Evolutionary conservation across 148 eudicot genomes (phyloP).

Genomic region (Fagopyrum esculentum): DNA sequence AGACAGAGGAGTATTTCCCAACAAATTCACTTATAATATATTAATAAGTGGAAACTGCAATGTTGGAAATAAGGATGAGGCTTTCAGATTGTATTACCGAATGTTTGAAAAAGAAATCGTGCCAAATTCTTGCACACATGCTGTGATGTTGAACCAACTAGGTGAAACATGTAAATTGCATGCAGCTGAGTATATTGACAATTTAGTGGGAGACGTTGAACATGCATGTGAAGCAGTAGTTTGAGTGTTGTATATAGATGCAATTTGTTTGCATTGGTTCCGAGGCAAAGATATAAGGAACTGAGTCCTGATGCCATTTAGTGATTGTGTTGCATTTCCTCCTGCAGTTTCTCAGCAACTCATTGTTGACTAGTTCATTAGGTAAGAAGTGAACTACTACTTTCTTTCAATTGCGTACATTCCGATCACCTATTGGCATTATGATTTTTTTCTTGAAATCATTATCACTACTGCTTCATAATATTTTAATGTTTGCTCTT

Average conservation of each 20-base stretch:
- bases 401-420: not conserved
- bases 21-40: slow-evolving; percentile 52
- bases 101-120: slow-evolving; percentile 41
- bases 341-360: not conserved
- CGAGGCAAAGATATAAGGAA: not conserved
- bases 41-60: slow-evolving; percentile 40
- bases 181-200: slow-evolving; percentile 33
- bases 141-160: slow-evolving; percentile 39
- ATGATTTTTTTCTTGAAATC: not conserved
- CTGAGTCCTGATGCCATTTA: not conserved
- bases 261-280: not conserved
- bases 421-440: not conserved
- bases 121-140: slow-evolving; percentile 46
- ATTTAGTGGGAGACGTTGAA: slow-evolving; percentile 21
- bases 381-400: not conserved
- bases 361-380: not conserved
- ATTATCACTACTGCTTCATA: not conserved
- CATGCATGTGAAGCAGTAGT: slow-evolving; percentile 17
- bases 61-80: slow-evolving; percentile 35
- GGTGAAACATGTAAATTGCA: slow-evolving; percentile 23
- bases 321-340: not conserved
- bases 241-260: slow-evolving; percentile 4
- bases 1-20: slow-evolving; percentile 27
- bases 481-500: not conserved
- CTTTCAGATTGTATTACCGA: slow-evolving; percentile 35